phyloP scores from a whole-genome alignment of 768 basidiomycete genomes.

The Naematelia encephala region DNA sequence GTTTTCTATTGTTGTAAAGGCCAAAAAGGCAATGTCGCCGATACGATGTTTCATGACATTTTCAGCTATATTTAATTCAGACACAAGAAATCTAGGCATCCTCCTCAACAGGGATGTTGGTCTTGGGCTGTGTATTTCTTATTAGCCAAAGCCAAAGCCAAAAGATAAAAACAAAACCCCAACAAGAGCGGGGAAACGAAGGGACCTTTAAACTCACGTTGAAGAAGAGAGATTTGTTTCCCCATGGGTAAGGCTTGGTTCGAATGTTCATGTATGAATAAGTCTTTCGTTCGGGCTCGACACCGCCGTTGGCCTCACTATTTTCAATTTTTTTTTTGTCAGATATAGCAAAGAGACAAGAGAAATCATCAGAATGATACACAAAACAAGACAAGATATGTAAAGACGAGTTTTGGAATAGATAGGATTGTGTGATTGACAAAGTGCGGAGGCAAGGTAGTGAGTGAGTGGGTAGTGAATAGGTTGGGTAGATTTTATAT shows the following conservation, averaged over 20 bases:
- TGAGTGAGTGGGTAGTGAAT: too few species aligned
- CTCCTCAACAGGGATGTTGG: conserved; percentile 45
- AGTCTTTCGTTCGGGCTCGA: conserved; percentile 41
- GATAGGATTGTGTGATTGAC: too few species aligned
- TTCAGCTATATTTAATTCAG: background rate
- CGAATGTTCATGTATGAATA: conserved; percentile 52
- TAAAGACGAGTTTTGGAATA: background rate
- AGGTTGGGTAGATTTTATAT: too few species aligned
- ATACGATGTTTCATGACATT: too few species aligned
- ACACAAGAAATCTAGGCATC: background rate
- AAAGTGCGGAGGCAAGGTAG: too few species aligned
- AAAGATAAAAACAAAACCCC: too few species aligned
- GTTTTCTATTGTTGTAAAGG: too few species aligned
- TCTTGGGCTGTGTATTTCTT: conserved; percentile 32
- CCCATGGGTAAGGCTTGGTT: conserved; percentile 47
- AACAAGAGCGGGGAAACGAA: background rate
- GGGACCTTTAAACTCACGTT: conserved; percentile 49
- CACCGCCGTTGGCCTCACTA: conserved; percentile 41
- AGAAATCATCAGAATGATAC: background rate
- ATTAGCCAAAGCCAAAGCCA: background rate
- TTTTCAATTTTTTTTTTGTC: background rate
- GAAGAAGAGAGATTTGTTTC: conserved; percentile 49
- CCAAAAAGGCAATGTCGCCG: too few species aligned
- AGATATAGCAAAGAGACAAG: background rate
- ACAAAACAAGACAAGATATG: background rate